Conservation (phyloP, 768 basidiomycete genomes). For the Polyporus arcularius region DNA sequence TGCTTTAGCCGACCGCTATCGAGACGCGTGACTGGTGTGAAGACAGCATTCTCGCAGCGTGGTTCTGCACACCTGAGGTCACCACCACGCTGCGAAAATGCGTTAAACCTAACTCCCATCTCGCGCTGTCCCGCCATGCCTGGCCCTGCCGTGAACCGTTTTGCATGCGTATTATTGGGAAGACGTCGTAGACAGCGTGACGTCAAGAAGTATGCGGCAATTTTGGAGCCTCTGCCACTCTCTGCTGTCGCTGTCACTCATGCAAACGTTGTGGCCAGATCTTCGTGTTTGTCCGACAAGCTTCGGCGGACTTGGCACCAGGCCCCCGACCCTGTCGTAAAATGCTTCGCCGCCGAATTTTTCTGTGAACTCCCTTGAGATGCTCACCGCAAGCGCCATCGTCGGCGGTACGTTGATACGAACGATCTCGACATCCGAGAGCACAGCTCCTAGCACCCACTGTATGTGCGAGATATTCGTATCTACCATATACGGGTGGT, state of each 20-base stretch:
- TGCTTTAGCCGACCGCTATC: background rate
- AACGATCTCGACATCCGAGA: background rate
- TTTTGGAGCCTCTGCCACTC: background rate
- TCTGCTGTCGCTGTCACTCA: conserved; percentile 8
- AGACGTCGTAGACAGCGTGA: background rate
- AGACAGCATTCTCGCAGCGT: background rate
- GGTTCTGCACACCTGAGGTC: background rate
- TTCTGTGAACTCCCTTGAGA: background rate
- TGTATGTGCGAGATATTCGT: background rate
- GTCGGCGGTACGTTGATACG: conserved; percentile 8
- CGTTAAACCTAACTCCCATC: background rate
- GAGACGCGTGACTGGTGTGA: background rate
- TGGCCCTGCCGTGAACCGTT: background rate
- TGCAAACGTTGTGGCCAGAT: background rate
- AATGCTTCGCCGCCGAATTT: background rate
- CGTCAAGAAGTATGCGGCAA: conserved; percentile 1
- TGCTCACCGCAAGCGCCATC: background rate
- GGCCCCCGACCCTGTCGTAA: background rate
- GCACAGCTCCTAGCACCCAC: background rate
- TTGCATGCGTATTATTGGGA: background rate
- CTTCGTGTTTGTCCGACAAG: background rate
- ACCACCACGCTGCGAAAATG: background rate
- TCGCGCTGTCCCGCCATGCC: background rate
- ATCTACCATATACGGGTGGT: background rate
- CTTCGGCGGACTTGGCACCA: conserved; percentile 3